Evolutionary conservation across 768 basidiomycete species (phyloP).

Genomic region (Hygrophoropsis aurantiaca): DNA sequence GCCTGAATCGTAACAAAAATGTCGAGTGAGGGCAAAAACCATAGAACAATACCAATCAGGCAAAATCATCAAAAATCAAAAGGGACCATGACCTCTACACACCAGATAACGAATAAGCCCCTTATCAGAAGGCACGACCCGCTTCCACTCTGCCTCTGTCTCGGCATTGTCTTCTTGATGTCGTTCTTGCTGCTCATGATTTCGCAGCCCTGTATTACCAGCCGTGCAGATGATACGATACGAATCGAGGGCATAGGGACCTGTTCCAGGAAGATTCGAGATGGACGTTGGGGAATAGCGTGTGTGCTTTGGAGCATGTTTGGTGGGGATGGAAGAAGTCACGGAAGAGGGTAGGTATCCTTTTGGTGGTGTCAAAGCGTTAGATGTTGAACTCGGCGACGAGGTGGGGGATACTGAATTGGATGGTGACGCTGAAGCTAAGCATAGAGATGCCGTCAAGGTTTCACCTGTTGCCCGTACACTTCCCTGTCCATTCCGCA

Average conservation of each 20-base stretch:
- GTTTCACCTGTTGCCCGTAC: no score
- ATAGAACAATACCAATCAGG: neutral
- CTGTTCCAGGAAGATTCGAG: constrained; percentile 63
- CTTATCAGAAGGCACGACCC: constrained; percentile 65
- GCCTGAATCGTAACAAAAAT: no score
- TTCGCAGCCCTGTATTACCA: neutral
- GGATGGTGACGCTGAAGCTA: neutral
- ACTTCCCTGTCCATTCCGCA: no score
- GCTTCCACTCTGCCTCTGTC: constrained; percentile 66
- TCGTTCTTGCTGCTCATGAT: no score
- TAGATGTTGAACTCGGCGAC: no score
- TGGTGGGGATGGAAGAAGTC: no score
- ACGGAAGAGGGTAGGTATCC: no score
- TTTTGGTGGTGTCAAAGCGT: no score
- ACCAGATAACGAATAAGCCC: constrained; percentile 69
- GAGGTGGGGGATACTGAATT: no score
- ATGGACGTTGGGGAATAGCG: constrained; percentile 48
- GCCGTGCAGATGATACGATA: constrained; percentile 65
- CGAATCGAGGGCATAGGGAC: constrained; percentile 73
- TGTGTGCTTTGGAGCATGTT: neutral
- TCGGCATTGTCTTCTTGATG: constrained; percentile 17
- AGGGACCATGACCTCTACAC: constrained; percentile 20
- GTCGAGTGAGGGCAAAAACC: neutral
- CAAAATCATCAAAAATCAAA: neutral
- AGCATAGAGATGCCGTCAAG: neutral